Base-by-base conservation (phyloP, 164 flowering plant species). In the Nelumbo lutea region DNA sequence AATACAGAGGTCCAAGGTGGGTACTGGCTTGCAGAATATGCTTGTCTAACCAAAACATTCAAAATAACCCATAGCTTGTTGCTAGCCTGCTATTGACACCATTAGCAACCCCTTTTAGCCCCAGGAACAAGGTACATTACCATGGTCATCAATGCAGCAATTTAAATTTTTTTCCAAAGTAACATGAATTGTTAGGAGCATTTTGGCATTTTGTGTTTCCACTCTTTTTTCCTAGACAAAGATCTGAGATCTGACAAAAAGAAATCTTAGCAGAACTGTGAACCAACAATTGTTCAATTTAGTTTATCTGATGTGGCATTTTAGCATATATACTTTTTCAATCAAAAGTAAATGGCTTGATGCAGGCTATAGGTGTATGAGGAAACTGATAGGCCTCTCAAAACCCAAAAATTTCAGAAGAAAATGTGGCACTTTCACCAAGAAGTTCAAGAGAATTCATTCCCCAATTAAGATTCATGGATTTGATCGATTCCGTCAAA, bases 381-480 rank as follows among this genome's bases (percentile, higher is more conserved):
- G 46, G 66, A 86, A 82, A 59, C 64, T 85, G 59, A 69, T 75
- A 74, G 72, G 67, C n/a, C 10, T 77, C 40, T 70, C 95, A 61
- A 89, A 70, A 73, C 41, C 79, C 9, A 89, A 68, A 59, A 74
- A 51, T 43, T 52, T 83, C 42, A 80, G 61, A 69, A 69, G 64
- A 72, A 78, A 79, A 69, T 82, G 79, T 68, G 57, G 76, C 9
- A 53, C 66, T 40, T 73, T 88, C 8, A 59, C 68, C 38, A 86
- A 71, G 70, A 85, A 81, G 77, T 79, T 90, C 65, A 88, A 76
- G 79, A 78, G 81, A 78, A 74, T 83, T 71, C 88, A 73, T 59
- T 85, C 73, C 58, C 82, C 76, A 52, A 75, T 87, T 44, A 90
- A 83, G 78, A 82, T 86, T 62, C 91, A 69, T 11, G 82, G 86